Evolutionary conservation across 148 eudicot genomes (phyloP), one percentile per base, ranked within the genome.

Genomic region (Cornus controversa): DNA sequence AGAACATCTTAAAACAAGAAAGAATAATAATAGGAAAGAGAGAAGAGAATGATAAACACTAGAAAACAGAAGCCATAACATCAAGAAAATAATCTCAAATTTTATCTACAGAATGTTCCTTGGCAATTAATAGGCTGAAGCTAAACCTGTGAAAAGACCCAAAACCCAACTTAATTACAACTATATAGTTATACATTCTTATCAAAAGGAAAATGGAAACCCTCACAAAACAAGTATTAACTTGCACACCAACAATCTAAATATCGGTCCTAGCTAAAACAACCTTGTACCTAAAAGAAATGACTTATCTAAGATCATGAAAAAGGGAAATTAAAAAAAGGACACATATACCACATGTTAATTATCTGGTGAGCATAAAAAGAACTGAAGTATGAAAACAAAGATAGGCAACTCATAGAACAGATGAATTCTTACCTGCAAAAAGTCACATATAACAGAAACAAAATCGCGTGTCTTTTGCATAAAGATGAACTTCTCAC

Each of bases 401-500:
- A 58, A 70, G 11, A 53, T 3, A 82, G 73, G 70, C 47, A 81
- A 54, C 67, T 71, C 69, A 76, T 29, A 70, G 86, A 84, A 82
- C 74, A 75, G 75, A 90, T 77, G 74, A 77, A 62, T 16, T 25
- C 86, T 31, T 94, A 96, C 99, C 99, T 93, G 98, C 89, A 96
- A 86, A 89, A 93, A 90, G 80, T 90, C 98, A 84, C 99, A 96
- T 81, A 90, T 86, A 81, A 90, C 91, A 82, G 98, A 89, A 80
- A 96, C 90, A 87, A 90, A 96, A 78, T 93, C 98, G 80, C 98
- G 99, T 83, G 91, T 93, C 92, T 88, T 90, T 90, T 93, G 98
- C 99, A 96, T 91, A 85, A 93, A 96, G 80, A 96, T 82, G 90
- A 88, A 96, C 91, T 92, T 96, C 91, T 96, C 97, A 82, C 97